Evolutionary conservation across 352 stramenopile genomes (phyloP).

Genomic region (Peronosclerospora sorghi): DNA sequence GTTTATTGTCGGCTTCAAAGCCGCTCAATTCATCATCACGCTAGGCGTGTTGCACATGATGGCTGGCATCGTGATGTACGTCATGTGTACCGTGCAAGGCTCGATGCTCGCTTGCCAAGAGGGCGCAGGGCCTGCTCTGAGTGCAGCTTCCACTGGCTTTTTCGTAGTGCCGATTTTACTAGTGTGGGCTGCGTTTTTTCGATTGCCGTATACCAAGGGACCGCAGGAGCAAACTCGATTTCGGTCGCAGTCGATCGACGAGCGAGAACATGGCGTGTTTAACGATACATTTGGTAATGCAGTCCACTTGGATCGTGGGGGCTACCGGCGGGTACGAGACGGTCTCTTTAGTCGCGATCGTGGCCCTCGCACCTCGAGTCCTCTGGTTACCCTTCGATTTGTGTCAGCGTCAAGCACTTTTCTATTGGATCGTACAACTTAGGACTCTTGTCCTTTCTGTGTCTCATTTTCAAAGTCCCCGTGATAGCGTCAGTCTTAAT

Average conservation of each 20-base stretch:
- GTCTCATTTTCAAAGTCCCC: conserved; percentile 81
- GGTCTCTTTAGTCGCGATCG: conserved; percentile 60
- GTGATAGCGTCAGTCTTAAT: conserved; percentile 72
- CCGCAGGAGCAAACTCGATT: conserved; percentile 44
- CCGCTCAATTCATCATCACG: conserved; percentile 85
- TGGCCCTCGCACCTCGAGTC: conserved; percentile 44
- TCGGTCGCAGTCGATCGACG: conserved; percentile 37
- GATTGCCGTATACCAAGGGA: conserved; percentile 66
- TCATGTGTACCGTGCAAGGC: conserved; percentile 56
- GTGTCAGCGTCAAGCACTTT: conserved; percentile 71
- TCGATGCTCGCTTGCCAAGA: conserved; percentile 50
- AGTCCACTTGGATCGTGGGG: conserved; percentile 64
- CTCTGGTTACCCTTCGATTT: conserved; percentile 54
- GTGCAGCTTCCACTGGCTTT: conserved; percentile 65
- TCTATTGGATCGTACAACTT: conserved; percentile 82
- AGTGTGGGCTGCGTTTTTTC: conserved; percentile 79
- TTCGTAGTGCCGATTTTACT: conserved; percentile 77
- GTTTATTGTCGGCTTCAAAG: conserved; percentile 88
- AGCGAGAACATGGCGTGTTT: conserved; percentile 36
- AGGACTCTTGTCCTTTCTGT: conserved; percentile 80
- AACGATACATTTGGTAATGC: conserved; percentile 76
- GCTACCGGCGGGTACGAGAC: conserved; percentile 82
- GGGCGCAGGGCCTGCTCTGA: conserved; percentile 43
- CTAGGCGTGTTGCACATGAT: conserved; percentile 65
- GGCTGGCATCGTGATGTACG: conserved; percentile 53